phyloP scores from a whole-genome alignment of 495 filamentous ascomycete genomes.

The Jackrogersella minutella region DNA sequence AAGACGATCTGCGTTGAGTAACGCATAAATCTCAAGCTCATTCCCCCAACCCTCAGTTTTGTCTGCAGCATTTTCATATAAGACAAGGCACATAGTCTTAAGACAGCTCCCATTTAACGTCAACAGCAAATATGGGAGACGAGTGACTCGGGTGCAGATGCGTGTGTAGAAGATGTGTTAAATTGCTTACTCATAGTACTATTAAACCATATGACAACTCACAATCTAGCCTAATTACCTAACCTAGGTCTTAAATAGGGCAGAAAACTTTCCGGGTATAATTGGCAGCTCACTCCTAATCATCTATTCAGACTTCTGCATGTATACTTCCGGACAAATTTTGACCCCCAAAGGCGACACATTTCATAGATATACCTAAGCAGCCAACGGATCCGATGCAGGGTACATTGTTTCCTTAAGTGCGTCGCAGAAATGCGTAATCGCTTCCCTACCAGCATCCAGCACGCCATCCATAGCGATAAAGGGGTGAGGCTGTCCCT shows the following conservation, averaged over 20 bases:
- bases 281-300: background rate
- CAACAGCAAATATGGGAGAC: background rate
- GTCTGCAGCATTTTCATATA: background rate
- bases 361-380: background rate
- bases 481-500: conserved; percentile 70
- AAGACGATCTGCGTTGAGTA: background rate
- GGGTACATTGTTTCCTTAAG: conserved; percentile 42
- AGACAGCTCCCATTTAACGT: background rate
- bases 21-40: background rate
- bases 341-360: background rate
- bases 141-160: background rate
- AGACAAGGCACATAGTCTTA: background rate
- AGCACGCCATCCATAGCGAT: conserved; percentile 66
- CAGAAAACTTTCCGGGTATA: background rate
- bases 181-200: background rate
- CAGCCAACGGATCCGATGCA: background rate
- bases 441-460: conserved; percentile 60
- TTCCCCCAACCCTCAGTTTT: background rate
- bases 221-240: background rate
- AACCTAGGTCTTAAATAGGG: background rate
- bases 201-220: no score
- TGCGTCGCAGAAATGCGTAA: conserved; percentile 63
- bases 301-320: background rate
- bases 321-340: background rate
- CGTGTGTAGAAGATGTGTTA: background rate